These are phyloP conservation scores for Pythium inflatum DNA, from an alignment of 352 stramenopile genomes.

Conservation along the genomic window DNA sequence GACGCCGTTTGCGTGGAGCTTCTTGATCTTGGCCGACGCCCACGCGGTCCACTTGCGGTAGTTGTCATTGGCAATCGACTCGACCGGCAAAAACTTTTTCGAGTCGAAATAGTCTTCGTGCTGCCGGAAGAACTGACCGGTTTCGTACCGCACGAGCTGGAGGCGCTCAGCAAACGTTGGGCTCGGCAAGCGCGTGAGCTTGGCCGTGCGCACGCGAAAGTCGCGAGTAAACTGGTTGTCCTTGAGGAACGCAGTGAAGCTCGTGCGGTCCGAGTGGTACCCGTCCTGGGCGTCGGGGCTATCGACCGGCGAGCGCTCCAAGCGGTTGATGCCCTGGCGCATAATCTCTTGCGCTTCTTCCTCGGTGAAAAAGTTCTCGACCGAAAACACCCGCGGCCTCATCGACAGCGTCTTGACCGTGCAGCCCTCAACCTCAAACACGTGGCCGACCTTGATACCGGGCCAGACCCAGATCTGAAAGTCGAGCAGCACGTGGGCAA, in stretches of 20 bases:
- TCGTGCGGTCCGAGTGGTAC: conserved; percentile 68
- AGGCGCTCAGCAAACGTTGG: conserved; percentile 54
- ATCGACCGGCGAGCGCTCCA: conserved; percentile 64
- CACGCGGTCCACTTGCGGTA: conserved; percentile 57
- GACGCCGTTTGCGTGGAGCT: conserved; percentile 29
- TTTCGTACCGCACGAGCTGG: conserved; percentile 75
- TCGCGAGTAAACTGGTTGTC: conserved; percentile 69
- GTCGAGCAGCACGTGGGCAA: conserved; percentile 72
- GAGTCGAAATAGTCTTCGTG: conserved; percentile 81
- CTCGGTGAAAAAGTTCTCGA: conserved; percentile 65
- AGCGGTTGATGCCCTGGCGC: conserved; percentile 44
- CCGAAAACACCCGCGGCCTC: conserved; percentile 62
- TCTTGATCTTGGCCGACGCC: conserved; percentile 45
- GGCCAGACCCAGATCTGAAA: conserved; percentile 81
- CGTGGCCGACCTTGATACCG: conserved; percentile 67
- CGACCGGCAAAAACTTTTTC: conserved; percentile 61
- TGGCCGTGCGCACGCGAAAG: conserved; percentile 54
- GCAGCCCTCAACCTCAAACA: conserved; percentile 50
- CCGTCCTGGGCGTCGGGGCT: conserved; percentile 57
- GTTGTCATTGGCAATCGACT: conserved; percentile 42
- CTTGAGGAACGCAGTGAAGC: conserved; percentile 69
- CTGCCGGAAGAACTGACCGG: conserved; percentile 74
- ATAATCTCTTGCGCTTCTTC: conserved; percentile 66
- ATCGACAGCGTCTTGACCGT: conserved; percentile 70
- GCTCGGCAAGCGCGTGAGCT: conserved; percentile 54